Evolutionary conservation across 2,329 filamentous ascomycete genomes (phyloP), one percentile per base, ranked within the genome.

Genomic region (Teratosphaeria zuluensis): DNA sequence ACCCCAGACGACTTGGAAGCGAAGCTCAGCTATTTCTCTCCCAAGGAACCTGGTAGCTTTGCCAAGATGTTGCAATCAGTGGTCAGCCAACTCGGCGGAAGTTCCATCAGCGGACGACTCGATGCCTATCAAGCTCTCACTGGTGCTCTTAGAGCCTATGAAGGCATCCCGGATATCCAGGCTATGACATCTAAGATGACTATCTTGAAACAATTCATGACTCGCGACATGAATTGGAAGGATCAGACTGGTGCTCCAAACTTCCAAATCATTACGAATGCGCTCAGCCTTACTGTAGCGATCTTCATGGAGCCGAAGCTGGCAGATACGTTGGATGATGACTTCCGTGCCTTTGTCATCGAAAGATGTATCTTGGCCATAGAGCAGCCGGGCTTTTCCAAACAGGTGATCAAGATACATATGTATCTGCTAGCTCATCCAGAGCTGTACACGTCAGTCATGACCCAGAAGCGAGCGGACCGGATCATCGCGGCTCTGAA

Each of bases 91-190:
- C 81, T 99, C 54, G 88, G 87, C 42, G 85, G 88, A 24, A 78
- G 84, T 32, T 88, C 91, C 64, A 81, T 87, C 56, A 82, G 85
- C 59, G 85, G 84, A 12, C 87, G 87, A 64, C 74, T 94, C 33
- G 94, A 99, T 75, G 90, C 92, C 54, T 97, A 99, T 69, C 85
- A 86, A 70, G 88, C 88, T 67, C 78, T 99, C 52, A 84, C 87
- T 33, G 82, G 85, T 35, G 85, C 87, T 3, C 77, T 96, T 65
- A 89, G 90, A 70, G 82, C 87, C 5, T 96, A 92, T 59, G 89
- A 92, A 62, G 88, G 89, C 64, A 76, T 95, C 14, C 91, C 91
- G 0, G 87, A 94, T 64, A 78, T 84, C 38, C 83, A 87, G 58
- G 85, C 85, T 11, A 78, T 95, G 57, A 81, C 84, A 59, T 82